These are phyloP conservation scores for Taphrina deformans DNA, from an alignment of 1,139 yeast species.

Conservation along the genomic window DNA sequence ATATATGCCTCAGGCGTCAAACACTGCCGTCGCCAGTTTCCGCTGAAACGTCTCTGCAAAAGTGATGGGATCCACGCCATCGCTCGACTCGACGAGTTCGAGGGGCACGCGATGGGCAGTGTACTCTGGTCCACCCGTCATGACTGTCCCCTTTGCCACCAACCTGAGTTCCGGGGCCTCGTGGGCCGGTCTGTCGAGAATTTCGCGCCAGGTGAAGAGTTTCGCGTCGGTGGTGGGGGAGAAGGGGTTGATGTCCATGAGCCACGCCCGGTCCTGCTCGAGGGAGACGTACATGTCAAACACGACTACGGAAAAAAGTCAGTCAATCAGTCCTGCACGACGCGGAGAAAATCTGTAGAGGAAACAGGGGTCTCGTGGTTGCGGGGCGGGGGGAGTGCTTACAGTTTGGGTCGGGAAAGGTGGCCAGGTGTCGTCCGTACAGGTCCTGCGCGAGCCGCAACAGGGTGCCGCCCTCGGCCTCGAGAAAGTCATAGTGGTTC, in stretches of 20 bases:
- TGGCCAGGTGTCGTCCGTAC: slow-evolving; percentile 53
- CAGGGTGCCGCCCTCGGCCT: slow-evolving; percentile 52
- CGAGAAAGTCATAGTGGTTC: slow-evolving; percentile 73
- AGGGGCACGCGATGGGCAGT: slow-evolving; percentile 88
- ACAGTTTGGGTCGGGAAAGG: slow-evolving; percentile 57
- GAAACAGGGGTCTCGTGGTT: too few relatives aligned
- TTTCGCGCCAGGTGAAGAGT: slow-evolving; percentile 81
- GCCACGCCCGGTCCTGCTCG: slow-evolving; percentile 63
- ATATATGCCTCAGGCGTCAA: background rate
- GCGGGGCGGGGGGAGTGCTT: background rate
- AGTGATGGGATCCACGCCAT: slow-evolving; percentile 40
- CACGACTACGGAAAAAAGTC: slow-evolving; percentile 48
- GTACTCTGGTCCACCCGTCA: slow-evolving; percentile 74
- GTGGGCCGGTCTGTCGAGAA: slow-evolving; percentile 44
- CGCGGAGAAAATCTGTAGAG: too few relatives aligned
- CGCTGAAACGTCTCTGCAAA: slow-evolving; percentile 40
- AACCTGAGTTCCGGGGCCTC: slow-evolving; percentile 57
- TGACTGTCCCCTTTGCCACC: slow-evolving; percentile 56
- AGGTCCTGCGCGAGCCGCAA: slow-evolving; percentile 57
- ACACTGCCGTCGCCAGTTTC: slow-evolving; percentile 36
- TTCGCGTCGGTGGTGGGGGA: slow-evolving; percentile 72
- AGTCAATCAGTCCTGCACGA: too few relatives aligned
- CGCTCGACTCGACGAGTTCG: slow-evolving; percentile 82
- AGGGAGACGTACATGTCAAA: slow-evolving; percentile 81
- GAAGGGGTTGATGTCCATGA: slow-evolving; percentile 86